Conservation (phyloP, 495 filamentous ascomycete species). For the Penicillium goetzii region DNA sequence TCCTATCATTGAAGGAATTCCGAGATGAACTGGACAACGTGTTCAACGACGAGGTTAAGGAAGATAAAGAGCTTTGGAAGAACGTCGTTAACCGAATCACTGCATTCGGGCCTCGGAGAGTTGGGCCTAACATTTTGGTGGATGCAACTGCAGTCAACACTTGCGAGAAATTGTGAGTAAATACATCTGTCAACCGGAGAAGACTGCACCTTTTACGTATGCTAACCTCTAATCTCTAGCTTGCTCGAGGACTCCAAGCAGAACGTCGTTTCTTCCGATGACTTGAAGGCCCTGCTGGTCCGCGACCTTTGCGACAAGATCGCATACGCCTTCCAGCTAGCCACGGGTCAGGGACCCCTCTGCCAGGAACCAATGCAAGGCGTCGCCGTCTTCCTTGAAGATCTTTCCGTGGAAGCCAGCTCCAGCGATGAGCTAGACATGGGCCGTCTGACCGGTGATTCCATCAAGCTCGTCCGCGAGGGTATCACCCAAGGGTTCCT, state of each 20-base stretch:
- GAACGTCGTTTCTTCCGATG: slow-evolving; percentile 32
- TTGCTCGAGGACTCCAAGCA: slow-evolving; percentile 45
- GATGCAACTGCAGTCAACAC: slow-evolving; percentile 75
- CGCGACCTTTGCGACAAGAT: slow-evolving; percentile 87
- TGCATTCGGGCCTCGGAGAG: slow-evolving; percentile 84
- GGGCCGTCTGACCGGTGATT: slow-evolving; percentile 86
- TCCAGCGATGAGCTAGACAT: slow-evolving; percentile 67
- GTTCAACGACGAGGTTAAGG: slow-evolving; percentile 62
- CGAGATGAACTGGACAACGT: slow-evolving; percentile 67
- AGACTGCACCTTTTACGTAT: background rate
- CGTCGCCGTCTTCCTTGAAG: slow-evolving; percentile 87
- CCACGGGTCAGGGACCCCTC: slow-evolving; percentile 85
- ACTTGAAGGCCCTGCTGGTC: slow-evolving; percentile 61
- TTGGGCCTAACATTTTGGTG: slow-evolving; percentile 87
- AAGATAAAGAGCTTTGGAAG: slow-evolving; percentile 74
- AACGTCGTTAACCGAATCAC: slow-evolving; percentile 78
- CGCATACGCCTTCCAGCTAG: slow-evolving; percentile 88
- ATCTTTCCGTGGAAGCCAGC: slow-evolving; percentile 61
- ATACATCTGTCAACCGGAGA: background rate
- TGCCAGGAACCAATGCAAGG: slow-evolving; percentile 95
- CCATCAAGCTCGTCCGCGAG: slow-evolving; percentile 83
- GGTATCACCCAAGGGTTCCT: slow-evolving; percentile 87
- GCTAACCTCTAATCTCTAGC: slow-evolving; percentile 20
- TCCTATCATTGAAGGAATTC: slow-evolving; percentile 74
- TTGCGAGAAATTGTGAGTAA: slow-evolving; percentile 73